Evolutionary conservation across 176 grass and related monocot genomes (phyloP).

Genomic region (Bromus sterilis): DNA sequence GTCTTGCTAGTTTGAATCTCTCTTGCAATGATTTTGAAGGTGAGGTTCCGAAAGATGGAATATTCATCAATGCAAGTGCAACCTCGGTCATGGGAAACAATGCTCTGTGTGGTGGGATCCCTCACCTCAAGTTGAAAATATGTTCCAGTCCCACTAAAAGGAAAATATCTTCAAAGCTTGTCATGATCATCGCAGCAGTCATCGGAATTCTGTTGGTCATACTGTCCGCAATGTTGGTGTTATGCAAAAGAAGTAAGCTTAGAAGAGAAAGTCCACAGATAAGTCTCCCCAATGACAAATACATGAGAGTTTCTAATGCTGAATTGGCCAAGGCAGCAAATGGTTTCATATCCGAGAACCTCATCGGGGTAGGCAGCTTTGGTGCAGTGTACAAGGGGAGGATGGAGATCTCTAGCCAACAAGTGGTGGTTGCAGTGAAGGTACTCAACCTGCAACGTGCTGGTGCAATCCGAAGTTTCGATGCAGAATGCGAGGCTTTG

Average conservation of each 20-base stretch:
- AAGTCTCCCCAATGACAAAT: neutral
- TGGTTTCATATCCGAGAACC: neutral
- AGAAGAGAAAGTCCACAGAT: neutral
- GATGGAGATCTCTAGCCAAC: neutral
- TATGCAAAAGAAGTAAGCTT: neutral
- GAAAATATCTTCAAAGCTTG: neutral
- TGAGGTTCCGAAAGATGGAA: neutral
- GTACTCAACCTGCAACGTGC: slow-evolving; percentile 4
- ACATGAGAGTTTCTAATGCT: slow-evolving; percentile 11
- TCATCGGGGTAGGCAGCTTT: slow-evolving; percentile 2
- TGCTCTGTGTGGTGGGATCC: slow-evolving; percentile 1
- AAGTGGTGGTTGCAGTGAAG: slow-evolving; percentile 5
- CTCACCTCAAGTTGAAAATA: neutral
- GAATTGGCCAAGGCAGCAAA: slow-evolving; percentile 7
- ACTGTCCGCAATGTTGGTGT: neutral
- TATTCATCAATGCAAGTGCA: neutral
- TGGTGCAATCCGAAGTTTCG: neutral
- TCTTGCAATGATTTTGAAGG: slow-evolving; percentile 7
- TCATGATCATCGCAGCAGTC: neutral
- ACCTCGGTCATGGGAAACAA: neutral
- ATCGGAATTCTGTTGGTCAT: neutral
- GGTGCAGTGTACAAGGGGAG: slow-evolving; percentile 4
- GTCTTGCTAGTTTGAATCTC: neutral
- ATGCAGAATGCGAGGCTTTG: slow-evolving; percentile 4
- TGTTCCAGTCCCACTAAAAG: neutral